Base-by-base conservation (phyloP, 1,139 yeast species). In the Diutina ranongensis region DNA sequence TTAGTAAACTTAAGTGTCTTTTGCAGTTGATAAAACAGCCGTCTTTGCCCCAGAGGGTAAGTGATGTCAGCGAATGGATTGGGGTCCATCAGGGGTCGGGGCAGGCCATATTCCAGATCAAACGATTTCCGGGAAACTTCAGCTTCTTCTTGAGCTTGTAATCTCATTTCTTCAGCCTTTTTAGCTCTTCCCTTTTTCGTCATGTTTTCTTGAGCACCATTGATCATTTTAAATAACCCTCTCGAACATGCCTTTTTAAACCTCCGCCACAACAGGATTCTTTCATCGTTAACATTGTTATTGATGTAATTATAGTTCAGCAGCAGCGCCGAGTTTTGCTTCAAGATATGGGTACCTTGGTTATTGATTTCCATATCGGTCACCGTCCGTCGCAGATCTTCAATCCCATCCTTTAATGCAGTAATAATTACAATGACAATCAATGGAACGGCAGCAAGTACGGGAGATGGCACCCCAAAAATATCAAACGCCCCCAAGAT, bases 391-490 rank as follows among this genome's bases (percentile, higher is more conserved):
- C 80, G 62, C 27, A 74, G 73, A 54, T 76, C 82, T 59, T 76
- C 82, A 45, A 76, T 62, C 2, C 76, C 81, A 55, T 76, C 82
- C 54, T 75, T 75, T 44, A 72, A 57, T 1, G 80, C 79, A 0
- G 82, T 76, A 45, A 76, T 65, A 2, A 63, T 56, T 13, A 76
- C 78, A 60, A 76, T 76, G 34, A 75, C 80, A 57, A 76, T 74
- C 55, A 76, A 67, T 1, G 82, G 82, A 19, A 76, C 80, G 4
- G 79, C 78, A 4, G 77, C 72, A 52, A 76, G 58, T 0, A 63
- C 74, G 0, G 82, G 82, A 40, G 64, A 63, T 12, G 79, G 79
- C 40, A 76, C 82, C 36, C 82, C 82, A 53, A 76, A 76, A 16
- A 76, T 75, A 45, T 67, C 67, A 52, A 76, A 61, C 48, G 69